Conservation (phyloP, 371 early-diverging fungal species). For the Apophysomyces variabilis region DNA sequence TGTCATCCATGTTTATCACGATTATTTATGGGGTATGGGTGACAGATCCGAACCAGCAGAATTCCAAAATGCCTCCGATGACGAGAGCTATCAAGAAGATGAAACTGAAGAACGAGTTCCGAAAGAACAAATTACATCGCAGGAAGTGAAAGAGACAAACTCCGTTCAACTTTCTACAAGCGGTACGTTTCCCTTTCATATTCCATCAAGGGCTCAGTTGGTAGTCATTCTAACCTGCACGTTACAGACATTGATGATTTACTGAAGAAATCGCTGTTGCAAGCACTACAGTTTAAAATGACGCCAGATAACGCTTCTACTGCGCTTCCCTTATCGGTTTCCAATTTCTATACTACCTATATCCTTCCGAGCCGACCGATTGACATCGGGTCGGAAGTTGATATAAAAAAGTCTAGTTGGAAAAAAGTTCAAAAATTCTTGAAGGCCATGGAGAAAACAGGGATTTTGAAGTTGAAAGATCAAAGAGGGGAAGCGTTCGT, state of each 20-base stretch:
- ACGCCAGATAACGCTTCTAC: slow-evolving; percentile 48
- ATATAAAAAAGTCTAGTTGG: slow-evolving; percentile 75
- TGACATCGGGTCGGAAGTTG: slow-evolving; percentile 57
- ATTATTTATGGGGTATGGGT: slow-evolving; percentile 74
- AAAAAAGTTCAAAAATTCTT: slow-evolving; percentile 78
- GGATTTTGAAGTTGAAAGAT: slow-evolving; percentile 71
- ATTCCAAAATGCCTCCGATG: slow-evolving; percentile 29
- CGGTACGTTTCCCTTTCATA: slow-evolving; percentile 1
- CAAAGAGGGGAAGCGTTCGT: slow-evolving; percentile 67
- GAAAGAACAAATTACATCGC: background rate
- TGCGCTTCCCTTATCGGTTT: slow-evolving; percentile 66
- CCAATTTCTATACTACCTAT: slow-evolving; percentile 67
- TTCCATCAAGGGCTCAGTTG: background rate
- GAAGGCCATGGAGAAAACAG: slow-evolving; percentile 69
- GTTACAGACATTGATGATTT: slow-evolving; percentile 52
- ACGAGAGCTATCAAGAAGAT: slow-evolving; percentile 35
- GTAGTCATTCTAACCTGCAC: background rate
- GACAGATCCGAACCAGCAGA: slow-evolving; percentile 60
- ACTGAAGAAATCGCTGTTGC: slow-evolving; percentile 62
- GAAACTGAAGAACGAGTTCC: slow-evolving; percentile 19
- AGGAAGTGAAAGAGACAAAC: background rate
- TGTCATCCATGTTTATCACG: slow-evolving; percentile 68
- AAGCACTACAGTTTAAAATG: slow-evolving; percentile 66
- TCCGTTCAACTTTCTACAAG: slow-evolving; percentile 11
- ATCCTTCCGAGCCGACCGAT: slow-evolving; percentile 66